Percentiles rank a stretch among this genome's conserved stretches.
Conservation (phyloP, 1,284 basidiomycete genomes). For the Cryptococcus sp. region DNA sequence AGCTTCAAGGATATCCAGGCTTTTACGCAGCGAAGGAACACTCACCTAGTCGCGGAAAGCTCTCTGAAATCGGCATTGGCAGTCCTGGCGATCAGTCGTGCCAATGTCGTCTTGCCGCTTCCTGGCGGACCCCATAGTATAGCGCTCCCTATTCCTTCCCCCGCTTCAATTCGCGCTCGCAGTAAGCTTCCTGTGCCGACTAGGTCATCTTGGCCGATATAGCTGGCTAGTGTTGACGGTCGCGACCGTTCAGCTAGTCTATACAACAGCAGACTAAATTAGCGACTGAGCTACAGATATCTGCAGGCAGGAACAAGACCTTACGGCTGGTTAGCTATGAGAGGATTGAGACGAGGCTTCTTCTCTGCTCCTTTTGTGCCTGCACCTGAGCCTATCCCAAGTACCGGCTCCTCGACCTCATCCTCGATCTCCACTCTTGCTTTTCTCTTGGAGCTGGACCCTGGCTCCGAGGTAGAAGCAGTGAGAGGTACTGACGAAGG, state of each 20-base stretch:
- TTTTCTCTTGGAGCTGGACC: constrained; percentile 11
- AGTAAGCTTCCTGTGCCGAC: constrained; percentile 49
- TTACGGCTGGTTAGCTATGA: constrained; percentile 49
- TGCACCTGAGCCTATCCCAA: background rate
- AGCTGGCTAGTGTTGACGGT: constrained; percentile 35
- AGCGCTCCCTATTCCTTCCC: constrained; percentile 47
- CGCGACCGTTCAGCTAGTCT: constrained; percentile 51
- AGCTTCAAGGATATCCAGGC: background rate
- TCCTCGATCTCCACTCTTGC: constrained; percentile 7
- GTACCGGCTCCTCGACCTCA: constrained; percentile 5
- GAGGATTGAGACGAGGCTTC: constrained; percentile 38
- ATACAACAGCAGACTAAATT: background rate
- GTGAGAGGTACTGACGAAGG: too few relatives aligned
- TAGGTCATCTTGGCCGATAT: constrained; percentile 47
- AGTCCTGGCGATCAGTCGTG: constrained; percentile 44
- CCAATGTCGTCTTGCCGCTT: constrained; percentile 51
- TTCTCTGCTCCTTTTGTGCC: constrained; percentile 22
- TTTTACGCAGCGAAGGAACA: background rate
- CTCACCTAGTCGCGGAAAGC: constrained; percentile 66
- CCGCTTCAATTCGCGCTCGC: constrained; percentile 44
- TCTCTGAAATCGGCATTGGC: constrained; percentile 67
- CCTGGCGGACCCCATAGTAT: constrained; percentile 53
- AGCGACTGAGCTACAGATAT: background rate
- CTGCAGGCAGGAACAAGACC: constrained; percentile 3
- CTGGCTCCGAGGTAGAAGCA: too few relatives aligned